Percentiles rank a stretch among this genome's conserved stretches.
Conservation (phyloP, 257 asterid genomes). For the Nicotiana paniculata region DNA sequence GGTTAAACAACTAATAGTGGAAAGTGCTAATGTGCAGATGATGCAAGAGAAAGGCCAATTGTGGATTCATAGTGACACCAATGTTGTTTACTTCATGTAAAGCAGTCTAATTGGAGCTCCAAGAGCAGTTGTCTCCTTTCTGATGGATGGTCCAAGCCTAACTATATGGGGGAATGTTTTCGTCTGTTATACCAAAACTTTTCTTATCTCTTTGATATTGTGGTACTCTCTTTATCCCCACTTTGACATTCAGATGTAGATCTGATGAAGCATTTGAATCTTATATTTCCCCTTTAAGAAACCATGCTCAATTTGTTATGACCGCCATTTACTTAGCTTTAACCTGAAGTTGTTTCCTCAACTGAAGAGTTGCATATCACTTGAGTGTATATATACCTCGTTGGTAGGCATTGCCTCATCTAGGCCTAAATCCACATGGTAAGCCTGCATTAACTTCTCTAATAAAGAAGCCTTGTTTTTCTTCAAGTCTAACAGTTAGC, state of each 20-base stretch:
- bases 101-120: background rate
- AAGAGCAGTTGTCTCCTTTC: background rate
- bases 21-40: slow-evolving; percentile 33
- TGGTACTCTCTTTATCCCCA: background rate
- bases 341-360: background rate
- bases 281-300: background rate
- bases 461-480: background rate
- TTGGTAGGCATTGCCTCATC: background rate
- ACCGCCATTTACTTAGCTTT: background rate
- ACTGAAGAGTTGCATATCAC: background rate
- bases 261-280: background rate
- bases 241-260: background rate
- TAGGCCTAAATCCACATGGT: background rate
- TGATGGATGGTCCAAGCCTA: background rate
- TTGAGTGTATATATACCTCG: background rate
- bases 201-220: background rate
- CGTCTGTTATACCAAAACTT: background rate
- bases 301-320: background rate
- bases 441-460: background rate
- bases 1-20: background rate
- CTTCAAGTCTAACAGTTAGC: no score
- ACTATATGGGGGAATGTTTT: background rate
- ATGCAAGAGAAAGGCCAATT: slow-evolving; percentile 50
- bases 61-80: slow-evolving; percentile 33
- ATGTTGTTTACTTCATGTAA: slow-evolving; percentile 29